phyloP scores from a whole-genome alignment of 73 alveolate species.

The Paramecium tetraurelia region DNA sequence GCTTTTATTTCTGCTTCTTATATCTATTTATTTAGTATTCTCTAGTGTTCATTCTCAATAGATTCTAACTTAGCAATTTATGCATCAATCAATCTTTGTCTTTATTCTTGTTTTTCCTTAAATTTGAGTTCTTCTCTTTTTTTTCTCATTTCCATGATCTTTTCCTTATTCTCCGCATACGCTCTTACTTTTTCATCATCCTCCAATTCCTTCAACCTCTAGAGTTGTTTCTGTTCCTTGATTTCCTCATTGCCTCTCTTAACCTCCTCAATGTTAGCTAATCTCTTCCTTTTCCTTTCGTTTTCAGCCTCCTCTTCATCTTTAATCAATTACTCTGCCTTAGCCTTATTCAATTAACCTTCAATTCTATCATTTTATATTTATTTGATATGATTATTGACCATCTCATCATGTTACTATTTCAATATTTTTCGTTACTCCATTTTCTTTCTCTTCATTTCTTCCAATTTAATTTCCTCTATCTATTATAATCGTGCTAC shows the following conservation, averaged over 20 bases:
- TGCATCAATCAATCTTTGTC: slow-evolving; percentile 78
- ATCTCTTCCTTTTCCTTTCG: slow-evolving; percentile 73
- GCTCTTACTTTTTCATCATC: slow-evolving; percentile 85
- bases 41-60: slow-evolving; percentile 71
- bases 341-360: slow-evolving; percentile 81
- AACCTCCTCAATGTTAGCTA: slow-evolving; percentile 64
- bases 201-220: slow-evolving; percentile 72
- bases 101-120: slow-evolving; percentile 72
- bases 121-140: slow-evolving; percentile 76
- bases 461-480: slow-evolving; percentile 75
- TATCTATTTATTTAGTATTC: slow-evolving; percentile 66
- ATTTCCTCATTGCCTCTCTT: slow-evolving; percentile 61
- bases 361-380: slow-evolving; percentile 85
- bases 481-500: slow-evolving; percentile 63
- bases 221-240: slow-evolving; percentile 56
- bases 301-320: slow-evolving; percentile 75
- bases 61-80: slow-evolving; percentile 69
- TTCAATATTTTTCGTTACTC: slow-evolving; percentile 75
- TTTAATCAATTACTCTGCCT: slow-evolving; percentile 55
- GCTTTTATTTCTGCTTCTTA: slow-evolving; percentile 83
- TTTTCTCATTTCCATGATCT: slow-evolving; percentile 73
- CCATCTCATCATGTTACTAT: slow-evolving; percentile 74
- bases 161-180: slow-evolving; percentile 81
- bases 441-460: slow-evolving; percentile 73
- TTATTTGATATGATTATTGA: slow-evolving; percentile 72